phyloP scores from a whole-genome alignment of 2,329 filamentous ascomycete species.

The Gliomastix tumulicola region DNA sequence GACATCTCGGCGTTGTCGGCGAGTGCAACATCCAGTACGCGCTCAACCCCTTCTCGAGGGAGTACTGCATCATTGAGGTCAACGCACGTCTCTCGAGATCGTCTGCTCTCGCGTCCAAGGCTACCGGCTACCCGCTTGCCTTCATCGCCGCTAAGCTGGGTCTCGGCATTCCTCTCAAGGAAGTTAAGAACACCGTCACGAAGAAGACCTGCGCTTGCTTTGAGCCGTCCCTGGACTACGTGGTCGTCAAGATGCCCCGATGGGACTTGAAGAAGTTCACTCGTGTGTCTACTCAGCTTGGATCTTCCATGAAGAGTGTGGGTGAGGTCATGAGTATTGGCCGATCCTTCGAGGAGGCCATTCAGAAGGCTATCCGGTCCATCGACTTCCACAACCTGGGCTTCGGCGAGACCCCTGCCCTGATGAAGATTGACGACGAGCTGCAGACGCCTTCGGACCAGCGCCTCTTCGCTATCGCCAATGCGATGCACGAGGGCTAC shows the following conservation, averaged over 20 bases:
- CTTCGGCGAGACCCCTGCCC: slow-evolving; percentile 82
- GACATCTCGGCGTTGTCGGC: slow-evolving; percentile 92
- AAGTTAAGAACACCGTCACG: slow-evolving; percentile 93
- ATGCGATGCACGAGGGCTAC: slow-evolving; percentile 93
- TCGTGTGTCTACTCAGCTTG: slow-evolving; percentile 88
- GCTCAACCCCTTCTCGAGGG: slow-evolving; percentile 86
- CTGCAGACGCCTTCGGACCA: slow-evolving; percentile 96
- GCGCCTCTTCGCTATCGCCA: slow-evolving; percentile 93
- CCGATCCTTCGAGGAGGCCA: slow-evolving; percentile 93
- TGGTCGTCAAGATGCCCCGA: slow-evolving; percentile 96
- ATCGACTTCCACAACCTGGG: slow-evolving; percentile 95
- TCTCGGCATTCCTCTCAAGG: slow-evolving; percentile 88
- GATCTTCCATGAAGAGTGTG: slow-evolving; percentile 99
- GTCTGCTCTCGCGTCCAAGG: slow-evolving; percentile 92
- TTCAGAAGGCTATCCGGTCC: slow-evolving; percentile 93
- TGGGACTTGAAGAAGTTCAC: slow-evolving; percentile 99
- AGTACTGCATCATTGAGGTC: slow-evolving; percentile 99
- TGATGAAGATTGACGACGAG: slow-evolving; percentile 95
- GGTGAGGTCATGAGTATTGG: slow-evolving; percentile 99
- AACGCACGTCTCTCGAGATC: slow-evolving; percentile 94
- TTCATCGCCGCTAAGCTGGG: slow-evolving; percentile 97
- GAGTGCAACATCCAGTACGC: slow-evolving; percentile 99
- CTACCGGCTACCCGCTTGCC: slow-evolving; percentile 90
- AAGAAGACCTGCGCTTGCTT: slow-evolving; percentile 96
- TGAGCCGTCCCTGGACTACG: slow-evolving; percentile 95